Percentiles rank a stretch among this genome's conserved stretches.
phyloP scores from a whole-genome alignment of 257 asterid genomes.

The Nicotiana noctiflora region DNA sequence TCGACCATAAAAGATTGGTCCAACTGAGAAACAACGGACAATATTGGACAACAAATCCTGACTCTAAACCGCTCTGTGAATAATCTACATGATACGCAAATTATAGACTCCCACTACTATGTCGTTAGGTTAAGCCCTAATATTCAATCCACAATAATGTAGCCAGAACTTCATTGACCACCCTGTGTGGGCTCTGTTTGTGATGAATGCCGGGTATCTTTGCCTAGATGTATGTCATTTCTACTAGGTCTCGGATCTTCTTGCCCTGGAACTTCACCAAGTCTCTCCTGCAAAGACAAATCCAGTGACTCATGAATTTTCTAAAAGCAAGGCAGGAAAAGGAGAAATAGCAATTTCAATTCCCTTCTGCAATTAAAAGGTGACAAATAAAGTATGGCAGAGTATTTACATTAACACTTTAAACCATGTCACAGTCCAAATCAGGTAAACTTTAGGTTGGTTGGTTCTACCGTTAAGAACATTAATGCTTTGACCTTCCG shows the following conservation, averaged over 20 bases:
- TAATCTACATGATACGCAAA: slow-evolving; percentile 43
- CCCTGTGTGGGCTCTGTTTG: slow-evolving; percentile 23
- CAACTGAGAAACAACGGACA: slow-evolving; percentile 27
- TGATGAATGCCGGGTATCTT: slow-evolving; percentile 27
- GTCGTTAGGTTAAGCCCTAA: slow-evolving; percentile 43
- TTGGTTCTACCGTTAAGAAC: neutral
- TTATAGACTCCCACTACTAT: slow-evolving; percentile 23
- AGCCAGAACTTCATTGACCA: slow-evolving; percentile 29
- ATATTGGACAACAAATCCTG: slow-evolving; percentile 22
- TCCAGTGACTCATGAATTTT: neutral
- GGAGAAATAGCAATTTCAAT: neutral
- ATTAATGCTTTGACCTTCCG: neutral
- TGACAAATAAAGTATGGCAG: neutral
- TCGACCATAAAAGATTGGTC: slow-evolving; percentile 46
- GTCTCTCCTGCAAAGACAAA: slow-evolving; percentile 53
- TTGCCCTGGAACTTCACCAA: slow-evolving; percentile 54
- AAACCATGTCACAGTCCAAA: neutral
- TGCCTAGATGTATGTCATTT: slow-evolving; percentile 35
- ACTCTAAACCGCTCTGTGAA: slow-evolving; percentile 33
- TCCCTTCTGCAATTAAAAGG: neutral
- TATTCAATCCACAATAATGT: slow-evolving; percentile 22
- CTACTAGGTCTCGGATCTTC: slow-evolving; percentile 59
- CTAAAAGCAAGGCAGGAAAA: neutral
- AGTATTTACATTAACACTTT: neutral
- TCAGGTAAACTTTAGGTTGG: neutral